Evolutionary conservation across 192 early-diverging fungal genomes (phyloP).

Genomic region (Entomortierella beljakovae): DNA sequence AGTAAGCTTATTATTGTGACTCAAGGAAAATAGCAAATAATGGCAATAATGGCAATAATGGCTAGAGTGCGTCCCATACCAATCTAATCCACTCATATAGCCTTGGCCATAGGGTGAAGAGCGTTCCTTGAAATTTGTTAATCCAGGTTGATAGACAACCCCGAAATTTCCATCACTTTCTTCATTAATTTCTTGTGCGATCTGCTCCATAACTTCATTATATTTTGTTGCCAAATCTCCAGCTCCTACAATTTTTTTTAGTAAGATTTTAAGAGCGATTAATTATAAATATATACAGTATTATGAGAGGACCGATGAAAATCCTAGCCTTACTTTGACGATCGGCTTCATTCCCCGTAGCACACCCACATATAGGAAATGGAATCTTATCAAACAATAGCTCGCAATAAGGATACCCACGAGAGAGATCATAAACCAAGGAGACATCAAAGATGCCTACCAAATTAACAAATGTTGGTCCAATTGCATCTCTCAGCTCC

Average conservation of each 20-base stretch:
- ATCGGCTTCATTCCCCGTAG: slow-evolving; percentile 49
- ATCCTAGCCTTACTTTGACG: slow-evolving; percentile 45
- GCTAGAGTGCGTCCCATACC: slow-evolving; percentile 26
- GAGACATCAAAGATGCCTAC: slow-evolving; percentile 64
- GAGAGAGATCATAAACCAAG: slow-evolving; percentile 61
- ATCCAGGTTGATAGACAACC: slow-evolving; percentile 58
- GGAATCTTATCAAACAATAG: slow-evolving; percentile 59
- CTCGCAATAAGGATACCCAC: slow-evolving; percentile 64
- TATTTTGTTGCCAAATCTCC: slow-evolving; percentile 35
- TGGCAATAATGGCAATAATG: neutral
- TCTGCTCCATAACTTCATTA: slow-evolving; percentile 31
- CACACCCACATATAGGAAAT: slow-evolving; percentile 61
- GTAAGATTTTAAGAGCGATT: too few relatives aligned
- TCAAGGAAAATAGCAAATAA: neutral
- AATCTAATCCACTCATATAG: slow-evolving; percentile 64
- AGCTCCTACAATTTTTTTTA: slow-evolving; percentile 26
- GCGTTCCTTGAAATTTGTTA: slow-evolving; percentile 56
- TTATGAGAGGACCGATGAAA: neutral
- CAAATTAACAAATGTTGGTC: slow-evolving; percentile 63
- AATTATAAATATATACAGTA: too few relatives aligned
- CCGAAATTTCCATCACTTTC: slow-evolving; percentile 46
- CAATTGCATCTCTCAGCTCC: slow-evolving; percentile 52
- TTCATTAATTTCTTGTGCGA: slow-evolving; percentile 40
- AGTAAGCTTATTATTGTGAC: neutral
- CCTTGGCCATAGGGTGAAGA: slow-evolving; percentile 58